Base-by-base conservation (phyloP, 148 eudicot genomes). In the Gaultheria prostrata region DNA sequence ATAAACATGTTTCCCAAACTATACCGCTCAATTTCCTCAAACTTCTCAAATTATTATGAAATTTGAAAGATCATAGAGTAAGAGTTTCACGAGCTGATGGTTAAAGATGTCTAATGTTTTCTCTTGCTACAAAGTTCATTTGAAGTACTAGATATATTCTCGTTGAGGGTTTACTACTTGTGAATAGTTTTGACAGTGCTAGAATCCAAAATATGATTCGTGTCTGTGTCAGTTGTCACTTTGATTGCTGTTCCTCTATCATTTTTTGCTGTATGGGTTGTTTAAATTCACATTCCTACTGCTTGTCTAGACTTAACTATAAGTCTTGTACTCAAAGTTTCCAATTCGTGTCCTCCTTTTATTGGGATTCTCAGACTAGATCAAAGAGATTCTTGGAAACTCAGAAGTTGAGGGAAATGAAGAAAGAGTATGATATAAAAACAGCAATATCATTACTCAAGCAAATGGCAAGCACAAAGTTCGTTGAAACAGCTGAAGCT, bases 361-460 rank as follows among this genome's bases (percentile, higher is more conserved):
- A 33, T 49, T 50, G 82, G 21, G 56, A 24, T 70, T 85, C 10
- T 82, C 90, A 96, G 98, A 90, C 79, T 72, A 91, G 98, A 89
- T 96, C 98, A 6, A 96, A 93, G 87, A 93, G 98, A 87, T 96
- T 93, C 84, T 87, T 94, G 88, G 98, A 94, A 79, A 89, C 92
- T 74, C 98, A 96, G 77, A 92, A 90, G 57, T 86, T 96, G 43
- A 90, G 98, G 85, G 94, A 96, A 88, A 88, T 81, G 86, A 96
- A 96, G 89, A 93, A 92, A 86, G 98, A 93, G 48, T 94, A 93
- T 84, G 98, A 96, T 83, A 54, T 94, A 83, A 90, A 89, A 83
- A 89, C 93, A 20, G 98, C 95, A 63, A 87, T 96, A 73, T 87
- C 93, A 45, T 80, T 94, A 90, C 90, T 96, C 87, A 96, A 96